These are phyloP conservation scores for Huiozyma sinensis DNA, from an alignment of 805 yeast species.

Conservation along the genomic window DNA sequence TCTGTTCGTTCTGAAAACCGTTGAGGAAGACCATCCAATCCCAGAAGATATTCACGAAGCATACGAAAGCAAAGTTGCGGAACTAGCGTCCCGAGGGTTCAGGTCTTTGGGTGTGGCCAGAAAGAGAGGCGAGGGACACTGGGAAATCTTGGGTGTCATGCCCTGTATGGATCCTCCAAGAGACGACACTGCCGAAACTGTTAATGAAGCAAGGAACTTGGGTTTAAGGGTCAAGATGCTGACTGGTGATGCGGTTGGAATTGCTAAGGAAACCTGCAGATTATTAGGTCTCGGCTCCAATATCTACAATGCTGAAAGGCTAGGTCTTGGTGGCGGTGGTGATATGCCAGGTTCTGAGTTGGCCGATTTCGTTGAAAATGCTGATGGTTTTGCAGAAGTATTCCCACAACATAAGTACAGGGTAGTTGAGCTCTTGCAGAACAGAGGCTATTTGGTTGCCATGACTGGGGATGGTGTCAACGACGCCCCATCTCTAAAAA, in stretches of 20 bases:
- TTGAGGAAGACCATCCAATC: constrained; percentile 92
- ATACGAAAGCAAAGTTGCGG: constrained; percentile 95
- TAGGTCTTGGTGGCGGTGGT: constrained; percentile 93
- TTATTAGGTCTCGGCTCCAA: constrained; percentile 94
- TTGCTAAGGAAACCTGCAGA: constrained; percentile 96
- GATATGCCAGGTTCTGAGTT: constrained; percentile 95
- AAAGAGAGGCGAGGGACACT: constrained; percentile 96
- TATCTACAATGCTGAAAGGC: constrained; percentile 93
- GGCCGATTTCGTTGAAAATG: constrained; percentile 94
- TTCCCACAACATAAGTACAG: constrained; percentile 97
- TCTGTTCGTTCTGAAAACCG: constrained; percentile 90
- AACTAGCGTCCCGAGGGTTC: constrained; percentile 96
- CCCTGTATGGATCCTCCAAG: constrained; percentile 99
- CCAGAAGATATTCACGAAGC: constrained; percentile 89
- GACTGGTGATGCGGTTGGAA: constrained; percentile 99
- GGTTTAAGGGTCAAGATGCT: constrained; percentile 96
- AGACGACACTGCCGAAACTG: constrained; percentile 94
- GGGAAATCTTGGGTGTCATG: constrained; percentile 97
- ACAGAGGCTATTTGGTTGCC: constrained; percentile 94
- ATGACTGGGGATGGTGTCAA: constrained; percentile 99
- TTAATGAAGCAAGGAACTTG: constrained; percentile 77
- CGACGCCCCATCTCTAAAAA: constrained; percentile 95
- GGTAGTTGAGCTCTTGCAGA: constrained; percentile 90
- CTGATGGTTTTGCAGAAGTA: constrained; percentile 97
- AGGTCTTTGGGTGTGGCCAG: constrained; percentile 98